Evolutionary conservation across 2,329 filamentous ascomycete species (phyloP), one percentile per base, ranked within the genome.

Genomic region (Pezicula neosporulosa): DNA sequence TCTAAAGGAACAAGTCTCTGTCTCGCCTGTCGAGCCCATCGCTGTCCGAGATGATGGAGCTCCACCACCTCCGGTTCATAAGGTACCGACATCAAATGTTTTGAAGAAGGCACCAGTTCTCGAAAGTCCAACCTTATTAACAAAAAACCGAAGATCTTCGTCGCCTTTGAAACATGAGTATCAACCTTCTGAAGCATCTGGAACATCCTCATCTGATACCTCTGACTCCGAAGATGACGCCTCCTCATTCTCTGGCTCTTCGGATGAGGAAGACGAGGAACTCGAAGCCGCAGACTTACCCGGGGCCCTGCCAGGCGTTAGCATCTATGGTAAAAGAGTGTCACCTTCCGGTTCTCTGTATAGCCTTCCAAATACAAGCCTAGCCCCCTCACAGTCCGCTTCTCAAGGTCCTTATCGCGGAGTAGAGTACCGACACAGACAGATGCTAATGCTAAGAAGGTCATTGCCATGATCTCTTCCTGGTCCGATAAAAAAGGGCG

Each of bases 101-200:
- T 62, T 72, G 56, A 66, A 71, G 66, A 62, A 53, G 4, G 41
- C 52, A 16, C 56, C 60, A 30, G 45, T 57, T 9, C 52, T 65
- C 28, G 63, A 65, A 7, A 56, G 53, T 8, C 54, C 58, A 7
- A 59, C 58, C 6, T 55, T 61, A n/a, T 58, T 55, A 39, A 50
- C 43, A 8, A 62, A 49, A 19, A 81, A 86, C 64, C 83, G 92
- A 42, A 83, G 91, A 16, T 87, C 85, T 1, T 97, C 94, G 0
- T 99, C 94, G 1, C 94, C 94, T 0, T 76, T 99, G 46, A 99
- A 99, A 72, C 93, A 97, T 66, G 93, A 99, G 71, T 99, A 97
- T 63, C 86, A 92, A 56, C 93, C 93, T 13, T 97, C 94, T 1
- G 82, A 85, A 44, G 83, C 80, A 0, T 85, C 82, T 0, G 73